Percentiles rank a stretch among this genome's conserved stretches.
These are phyloP conservation scores for Liquidambar formosana DNA, from an alignment of 164 flowering plant genomes.

Conservation along the genomic window DNA sequence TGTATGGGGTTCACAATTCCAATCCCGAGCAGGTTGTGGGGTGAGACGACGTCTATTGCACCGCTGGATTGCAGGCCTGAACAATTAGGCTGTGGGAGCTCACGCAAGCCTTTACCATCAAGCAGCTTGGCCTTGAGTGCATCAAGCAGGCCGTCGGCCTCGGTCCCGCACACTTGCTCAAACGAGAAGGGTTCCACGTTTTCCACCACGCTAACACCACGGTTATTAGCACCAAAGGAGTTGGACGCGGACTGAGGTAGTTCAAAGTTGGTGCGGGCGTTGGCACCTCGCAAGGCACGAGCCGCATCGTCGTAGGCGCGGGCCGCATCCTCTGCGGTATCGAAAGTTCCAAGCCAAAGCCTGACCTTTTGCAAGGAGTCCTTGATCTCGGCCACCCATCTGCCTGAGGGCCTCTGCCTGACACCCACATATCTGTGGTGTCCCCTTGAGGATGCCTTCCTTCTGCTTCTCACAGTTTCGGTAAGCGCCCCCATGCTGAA, in stretches of 20 bases:
- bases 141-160: constrained; percentile 24
- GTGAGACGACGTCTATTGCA: too few species aligned
- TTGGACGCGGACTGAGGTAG: constrained; percentile 15
- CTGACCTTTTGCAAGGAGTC: constrained; percentile 41
- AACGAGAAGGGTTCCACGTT: constrained; percentile 37
- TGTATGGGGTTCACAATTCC: too few species aligned
- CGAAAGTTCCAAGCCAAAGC: constrained; percentile 46
- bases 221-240: neutral
- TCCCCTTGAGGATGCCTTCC: constrained; percentile 31
- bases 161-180: constrained; percentile 28
- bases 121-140: constrained; percentile 36
- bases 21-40: too few species aligned
- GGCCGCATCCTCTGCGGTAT: constrained; percentile 42
- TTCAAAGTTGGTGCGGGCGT: constrained; percentile 47
- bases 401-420: constrained; percentile 38
- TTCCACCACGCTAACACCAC: neutral
- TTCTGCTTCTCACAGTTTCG: constrained; percentile 2
- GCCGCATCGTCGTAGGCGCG: constrained; percentile 44
- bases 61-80: too few species aligned
- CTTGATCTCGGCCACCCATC: constrained; percentile 49
- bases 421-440: constrained; percentile 41
- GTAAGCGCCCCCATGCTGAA: too few species aligned
- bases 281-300: constrained; percentile 34
- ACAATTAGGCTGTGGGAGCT: neutral
- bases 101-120: constrained; percentile 21